A percentile compares a stretch with the other conserved stretches of the same genome.
Evolutionary conservation across 352 stramenopile genomes (phyloP).

Genomic region (Phytophthora rubi): DNA sequence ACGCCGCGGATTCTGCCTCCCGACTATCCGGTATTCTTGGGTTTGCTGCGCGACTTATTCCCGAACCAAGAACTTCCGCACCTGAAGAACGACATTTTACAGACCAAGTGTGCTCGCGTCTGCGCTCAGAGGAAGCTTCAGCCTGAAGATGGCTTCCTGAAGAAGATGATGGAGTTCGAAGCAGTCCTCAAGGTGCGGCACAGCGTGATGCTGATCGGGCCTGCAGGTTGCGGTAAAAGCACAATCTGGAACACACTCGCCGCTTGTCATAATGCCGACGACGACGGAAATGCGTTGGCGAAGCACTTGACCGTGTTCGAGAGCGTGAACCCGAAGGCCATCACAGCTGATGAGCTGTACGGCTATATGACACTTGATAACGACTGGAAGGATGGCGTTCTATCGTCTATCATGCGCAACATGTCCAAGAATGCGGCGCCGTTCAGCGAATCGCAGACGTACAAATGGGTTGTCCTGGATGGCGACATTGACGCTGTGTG

Average conservation of each 20-base stretch:
- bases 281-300: conserved; percentile 64
- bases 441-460: conserved; percentile 89
- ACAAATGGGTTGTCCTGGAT: conserved; percentile 93
- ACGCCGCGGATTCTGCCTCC: conserved; percentile 93
- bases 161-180: conserved; percentile 96
- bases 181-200: conserved; percentile 95
- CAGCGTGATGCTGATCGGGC: conserved; percentile 96
- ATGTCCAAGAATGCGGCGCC: conserved; percentile 94
- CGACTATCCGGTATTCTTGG: conserved; percentile 95
- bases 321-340: conserved; percentile 95
- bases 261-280: conserved; percentile 63
- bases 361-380: conserved; percentile 97
- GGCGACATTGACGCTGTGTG: conserved; percentile 95
- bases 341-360: conserved; percentile 94
- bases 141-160: conserved; percentile 95
- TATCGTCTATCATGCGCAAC: conserved; percentile 97
- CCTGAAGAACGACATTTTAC: conserved; percentile 53
- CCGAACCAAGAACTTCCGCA: conserved; percentile 55
- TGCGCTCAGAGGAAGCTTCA: conserved; percentile 85
- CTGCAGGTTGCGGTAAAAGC: conserved; percentile 94
- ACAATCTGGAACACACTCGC: conserved; percentile 96
- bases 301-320: conserved; percentile 95
- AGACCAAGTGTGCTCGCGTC: conserved; percentile 52
- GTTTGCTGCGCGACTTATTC: conserved; percentile 95
- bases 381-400: conserved; percentile 97